phyloP scores from a whole-genome alignment of 371 early-diverging fungal species.

The Dinochytrium kinnereticum region DNA sequence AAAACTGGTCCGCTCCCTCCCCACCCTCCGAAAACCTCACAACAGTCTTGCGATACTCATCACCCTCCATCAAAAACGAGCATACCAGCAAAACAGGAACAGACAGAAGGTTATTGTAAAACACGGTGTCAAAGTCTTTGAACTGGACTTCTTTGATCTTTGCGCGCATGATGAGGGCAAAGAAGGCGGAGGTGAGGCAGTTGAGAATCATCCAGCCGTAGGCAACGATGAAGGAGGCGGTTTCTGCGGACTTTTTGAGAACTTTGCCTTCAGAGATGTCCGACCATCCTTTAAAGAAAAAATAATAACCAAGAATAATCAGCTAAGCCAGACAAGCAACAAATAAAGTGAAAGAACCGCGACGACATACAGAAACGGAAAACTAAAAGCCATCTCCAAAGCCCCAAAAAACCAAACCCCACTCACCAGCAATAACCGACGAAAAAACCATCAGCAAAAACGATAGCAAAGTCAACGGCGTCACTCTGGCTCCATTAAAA shows the following conservation, averaged over 20 bases:
- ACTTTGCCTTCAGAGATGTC: constrained; percentile 50
- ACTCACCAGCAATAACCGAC: constrained; percentile 86
- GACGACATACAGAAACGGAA: too few relatives aligned
- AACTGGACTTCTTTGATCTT: constrained; percentile 81
- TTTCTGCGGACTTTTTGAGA: constrained; percentile 32
- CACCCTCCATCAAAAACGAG: constrained; percentile 74
- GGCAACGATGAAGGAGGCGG: constrained; percentile 32
- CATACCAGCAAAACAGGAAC: constrained; percentile 82
- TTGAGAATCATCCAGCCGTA: constrained; percentile 93
- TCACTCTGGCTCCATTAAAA: constrained; percentile 77
- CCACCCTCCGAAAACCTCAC: constrained; percentile 40
- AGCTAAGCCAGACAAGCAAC: too few relatives aligned
- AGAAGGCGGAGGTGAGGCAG: constrained; percentile 90
- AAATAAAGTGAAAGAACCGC: too few relatives aligned
- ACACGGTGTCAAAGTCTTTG: constrained; percentile 96
- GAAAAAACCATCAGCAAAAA: constrained; percentile 94
- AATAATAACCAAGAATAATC: too few relatives aligned
- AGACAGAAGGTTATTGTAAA: constrained; percentile 93
- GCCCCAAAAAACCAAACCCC: constrained; percentile 11
- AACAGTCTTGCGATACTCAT: constrained; percentile 60
- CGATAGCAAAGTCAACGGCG: constrained; percentile 77
- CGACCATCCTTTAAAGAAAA: constrained; percentile 47
- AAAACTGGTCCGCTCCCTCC: constrained; percentile 45
- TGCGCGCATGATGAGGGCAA: constrained; percentile 89
- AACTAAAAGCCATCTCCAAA: not conserved